A percentile compares a stretch with the other conserved stretches of the same genome.
Conservation (phyloP, 371 early-diverging fungal species). For the Apophysomyces variabilis region DNA sequence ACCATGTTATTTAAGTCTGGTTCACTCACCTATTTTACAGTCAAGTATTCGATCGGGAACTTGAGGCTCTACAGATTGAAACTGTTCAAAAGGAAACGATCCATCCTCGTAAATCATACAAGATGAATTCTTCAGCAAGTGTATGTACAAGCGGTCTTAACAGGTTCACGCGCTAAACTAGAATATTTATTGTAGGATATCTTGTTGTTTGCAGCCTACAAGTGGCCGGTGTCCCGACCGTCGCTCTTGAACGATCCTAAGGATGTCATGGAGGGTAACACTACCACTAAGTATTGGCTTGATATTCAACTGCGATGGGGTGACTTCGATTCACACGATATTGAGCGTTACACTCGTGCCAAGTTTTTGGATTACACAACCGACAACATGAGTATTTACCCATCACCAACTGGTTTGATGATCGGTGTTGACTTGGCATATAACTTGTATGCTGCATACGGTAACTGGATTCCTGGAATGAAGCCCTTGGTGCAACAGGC, state of each 20-base stretch:
- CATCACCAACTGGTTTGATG: conserved; percentile 97
- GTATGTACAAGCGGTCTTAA: conserved; percentile 13
- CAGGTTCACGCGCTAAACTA: background rate
- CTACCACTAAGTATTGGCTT: conserved; percentile 97
- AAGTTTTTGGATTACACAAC: conserved; percentile 98
- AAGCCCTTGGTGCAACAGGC: conserved; percentile 97
- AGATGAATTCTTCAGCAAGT: conserved; percentile 86
- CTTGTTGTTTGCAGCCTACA: conserved; percentile 94
- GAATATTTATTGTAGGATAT: conserved; percentile 79
- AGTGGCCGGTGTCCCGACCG: conserved; percentile 96
- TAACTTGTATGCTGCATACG: conserved; percentile 90
- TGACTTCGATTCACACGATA: conserved; percentile 98
- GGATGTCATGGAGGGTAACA: conserved; percentile 95
- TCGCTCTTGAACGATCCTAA: conserved; percentile 88
- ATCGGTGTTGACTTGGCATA: conserved; percentile 98
- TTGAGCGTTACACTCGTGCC: conserved; percentile 97
- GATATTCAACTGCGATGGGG: conserved; percentile 99
- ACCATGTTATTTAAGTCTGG: background rate
- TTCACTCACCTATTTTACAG: conserved; percentile 40
- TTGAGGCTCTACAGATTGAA: conserved; percentile 97
- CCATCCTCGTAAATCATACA: conserved; percentile 98
- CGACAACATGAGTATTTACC: conserved; percentile 98
- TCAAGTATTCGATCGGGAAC: conserved; percentile 97
- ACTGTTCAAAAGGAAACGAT: conserved; percentile 99
- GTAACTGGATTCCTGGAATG: conserved; percentile 98